Conservation (phyloP, 2,329 filamentous ascomycete species). For the Fusarium sp. region DNA sequence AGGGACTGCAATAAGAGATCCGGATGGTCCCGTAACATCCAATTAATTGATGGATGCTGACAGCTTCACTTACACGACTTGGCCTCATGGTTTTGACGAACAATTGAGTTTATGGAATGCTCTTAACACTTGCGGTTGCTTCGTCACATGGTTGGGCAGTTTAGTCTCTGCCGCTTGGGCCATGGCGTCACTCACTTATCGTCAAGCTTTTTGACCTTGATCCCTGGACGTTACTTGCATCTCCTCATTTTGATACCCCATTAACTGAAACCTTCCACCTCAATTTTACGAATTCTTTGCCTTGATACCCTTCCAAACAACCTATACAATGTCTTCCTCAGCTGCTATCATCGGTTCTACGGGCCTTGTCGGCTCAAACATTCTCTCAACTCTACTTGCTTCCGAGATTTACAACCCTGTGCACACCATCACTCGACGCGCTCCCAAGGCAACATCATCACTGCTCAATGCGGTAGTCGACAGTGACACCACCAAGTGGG, state of each 20-base stretch:
- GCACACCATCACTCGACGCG: slow-evolving; percentile 74
- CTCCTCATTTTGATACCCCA: neutral
- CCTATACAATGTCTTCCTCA: slow-evolving; percentile 50
- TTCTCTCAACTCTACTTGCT: slow-evolving; percentile 74
- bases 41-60: neutral
- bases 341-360: slow-evolving; percentile 73
- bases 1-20: neutral
- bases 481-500: slow-evolving; percentile 77
- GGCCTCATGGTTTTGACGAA: neutral
- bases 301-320: slow-evolving; percentile 12
- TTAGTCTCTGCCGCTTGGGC: neutral
- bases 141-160: neutral
- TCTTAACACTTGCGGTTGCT: neutral
- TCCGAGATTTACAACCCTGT: slow-evolving; percentile 65
- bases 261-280: neutral
- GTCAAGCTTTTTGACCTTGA: neutral
- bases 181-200: slow-evolving; percentile 11
- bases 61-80: slow-evolving; percentile 7
- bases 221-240: neutral
- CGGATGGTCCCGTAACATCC: neutral
- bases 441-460: slow-evolving; percentile 65
- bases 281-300: neutral
- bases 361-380: slow-evolving; percentile 77
- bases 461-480: slow-evolving; percentile 74
- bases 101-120: neutral